Evolutionary conservation across 352 stramenopile species (phyloP), one percentile per base, ranked within the genome.

Genomic region (Pythium oligandrum): DNA sequence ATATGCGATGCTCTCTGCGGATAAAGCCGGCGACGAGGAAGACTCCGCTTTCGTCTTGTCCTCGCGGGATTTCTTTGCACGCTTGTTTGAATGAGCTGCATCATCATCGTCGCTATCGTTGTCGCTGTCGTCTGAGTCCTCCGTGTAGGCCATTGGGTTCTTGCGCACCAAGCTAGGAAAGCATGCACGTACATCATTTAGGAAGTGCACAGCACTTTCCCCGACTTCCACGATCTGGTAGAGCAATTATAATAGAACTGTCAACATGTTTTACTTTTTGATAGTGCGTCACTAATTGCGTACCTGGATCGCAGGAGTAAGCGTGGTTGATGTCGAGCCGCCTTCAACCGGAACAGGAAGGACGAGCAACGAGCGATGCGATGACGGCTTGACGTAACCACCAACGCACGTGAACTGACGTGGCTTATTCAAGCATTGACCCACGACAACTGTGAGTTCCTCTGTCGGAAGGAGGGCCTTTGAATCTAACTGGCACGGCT

Each of bases 81-180:
- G 17, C 17, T 17, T 60, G 45, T 33, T 39, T 3, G 37, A 70
- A 39, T 65, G 51, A n/a, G 45, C 50, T 4, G 73, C 72, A 26
- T 51, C 58, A 26, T 66, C 51, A 4, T 46, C 42, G 34, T 62
- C 61, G 33, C 64, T 64, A 43, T 67, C 66, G 30, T 73, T 68
- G 39, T 81, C 68, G 8, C 64, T 62, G 42, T 71, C 53, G 50
- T 66, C 71, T 17, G 59, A 70, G 50, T 78, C 61, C 26, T 44
- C 44, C 10, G 63, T 42, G 11, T 47, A 51, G 6, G 64, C 56
- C 48, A 86, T 51, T 6, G 67, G 73, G 49, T 71, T 86, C 45
- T 59, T 63, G 33, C 73, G 70, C 58, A 89, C 73, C 11, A 91
- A 57, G 36, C 64, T 85, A 3, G 81, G 81, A 55, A 91, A 91